phyloP scores from a whole-genome alignment of 331 rosid genomes.

The Telfairia occidentalis region DNA sequence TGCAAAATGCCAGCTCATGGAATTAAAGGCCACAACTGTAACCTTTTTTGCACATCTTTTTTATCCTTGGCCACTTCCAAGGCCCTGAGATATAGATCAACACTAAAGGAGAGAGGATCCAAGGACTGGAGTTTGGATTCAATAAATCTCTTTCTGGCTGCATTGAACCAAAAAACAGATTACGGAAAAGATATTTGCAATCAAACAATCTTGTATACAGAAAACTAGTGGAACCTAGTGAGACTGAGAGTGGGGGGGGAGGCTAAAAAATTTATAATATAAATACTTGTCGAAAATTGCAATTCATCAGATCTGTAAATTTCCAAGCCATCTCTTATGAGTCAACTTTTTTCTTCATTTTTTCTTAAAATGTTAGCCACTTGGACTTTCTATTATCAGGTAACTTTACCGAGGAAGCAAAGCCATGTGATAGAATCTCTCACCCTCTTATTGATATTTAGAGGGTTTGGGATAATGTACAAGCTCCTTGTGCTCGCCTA shows the following conservation, averaged over 20 bases:
- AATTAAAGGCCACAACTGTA: slow-evolving; percentile 9
- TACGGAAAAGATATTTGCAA: slow-evolving; percentile 11
- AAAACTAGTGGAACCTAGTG: not conserved
- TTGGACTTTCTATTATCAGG: not conserved
- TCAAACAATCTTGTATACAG: not conserved
- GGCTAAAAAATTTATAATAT: not conserved
- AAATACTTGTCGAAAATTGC: not conserved
- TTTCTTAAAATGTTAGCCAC: not conserved
- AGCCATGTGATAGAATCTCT: too few species aligned
- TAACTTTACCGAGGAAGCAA: not conserved
- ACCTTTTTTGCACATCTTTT: slow-evolving; percentile 76
- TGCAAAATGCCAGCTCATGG: slow-evolving; percentile 15
- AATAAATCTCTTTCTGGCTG: slow-evolving; percentile 82
- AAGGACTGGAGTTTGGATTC: slow-evolving; percentile 66
- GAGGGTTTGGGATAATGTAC: too few species aligned
- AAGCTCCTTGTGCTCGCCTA: too few species aligned
- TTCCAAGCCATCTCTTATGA: not conserved
- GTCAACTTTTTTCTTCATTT: not conserved
- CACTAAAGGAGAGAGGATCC: slow-evolving; percentile 48
- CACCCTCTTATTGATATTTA: too few species aligned
- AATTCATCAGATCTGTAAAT: not conserved
- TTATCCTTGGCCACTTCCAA: slow-evolving; percentile 73
- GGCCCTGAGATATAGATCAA: slow-evolving; percentile 49
- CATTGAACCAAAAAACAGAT: slow-evolving; percentile 19
- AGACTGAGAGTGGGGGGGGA: not conserved